Base-by-base conservation (phyloP, 345 rosid genomes). In the Mangifera indica region DNA sequence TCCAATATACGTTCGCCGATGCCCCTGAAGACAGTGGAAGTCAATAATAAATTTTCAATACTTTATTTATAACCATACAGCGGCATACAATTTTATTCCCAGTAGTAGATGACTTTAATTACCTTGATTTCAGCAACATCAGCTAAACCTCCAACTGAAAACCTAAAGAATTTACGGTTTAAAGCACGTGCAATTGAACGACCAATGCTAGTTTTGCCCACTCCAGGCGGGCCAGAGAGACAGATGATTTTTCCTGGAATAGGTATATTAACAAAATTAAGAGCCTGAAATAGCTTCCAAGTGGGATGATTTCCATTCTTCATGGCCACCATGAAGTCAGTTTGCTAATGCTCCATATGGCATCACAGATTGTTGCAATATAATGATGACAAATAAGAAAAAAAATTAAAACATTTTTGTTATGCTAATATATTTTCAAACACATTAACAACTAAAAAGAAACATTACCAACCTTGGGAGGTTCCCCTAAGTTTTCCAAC, bases 101-200 rank as follows among this genome's bases (percentile, higher is more conserved):
- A 55, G 61, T 12, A 58, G 46, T 77, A 48, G n/a, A 44, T 34
- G 24, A 49, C 48, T 44, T 44, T 40, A 51, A 53, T 26, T 83
- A 96, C 99, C 98, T 96, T 96, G 81, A 96, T 96, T 90, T 96
- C 99, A 25, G 99, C 97, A 25, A 96, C 99, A 86, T 96, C 99
- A 70, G 94, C 84, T 73, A 96, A 83, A 34, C 99, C 98, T 82
- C 99, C 99, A 74, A 96, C 98, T 60, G 99, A 96, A 80, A 96
- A 96, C 78, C 99, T 88, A 76, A 83, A 96, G 81, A 96, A 96
- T 59, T 96, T 88, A 24, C 97, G 89, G 73, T 96, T 86, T 80
- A 96, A 85, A 78, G 99, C 96, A 60, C 95, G 96, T 45, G 99
- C 98, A 83, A 96, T 88, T 52, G 99, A 96, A 52, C 96, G 94